Percentiles rank a stretch among this genome's conserved stretches.
Conservation (phyloP, 2,329 filamentous ascomycete species). For the Diaporthe destruens region DNA sequence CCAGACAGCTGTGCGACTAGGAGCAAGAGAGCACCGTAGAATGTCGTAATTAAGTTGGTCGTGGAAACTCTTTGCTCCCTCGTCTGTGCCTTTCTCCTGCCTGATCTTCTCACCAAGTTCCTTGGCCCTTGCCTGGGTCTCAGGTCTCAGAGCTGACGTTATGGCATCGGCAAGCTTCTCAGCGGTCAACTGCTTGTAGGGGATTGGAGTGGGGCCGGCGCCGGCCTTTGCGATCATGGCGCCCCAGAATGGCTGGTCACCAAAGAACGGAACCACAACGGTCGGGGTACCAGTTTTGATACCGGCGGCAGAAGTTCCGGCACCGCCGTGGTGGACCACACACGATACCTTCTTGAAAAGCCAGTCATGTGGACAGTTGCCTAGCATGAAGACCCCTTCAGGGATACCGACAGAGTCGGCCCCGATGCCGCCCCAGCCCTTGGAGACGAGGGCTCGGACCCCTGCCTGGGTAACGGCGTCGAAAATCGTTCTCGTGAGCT, state of each 20-base stretch:
- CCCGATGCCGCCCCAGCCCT: conserved; percentile 89
- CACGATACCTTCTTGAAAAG: conserved; percentile 84
- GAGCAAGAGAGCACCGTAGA: conserved; percentile 78
- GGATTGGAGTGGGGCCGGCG: conserved; percentile 78
- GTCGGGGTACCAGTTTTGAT: conserved; percentile 85
- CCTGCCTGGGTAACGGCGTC: conserved; percentile 76
- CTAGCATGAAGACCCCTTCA: conserved; percentile 83
- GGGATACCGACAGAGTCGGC: conserved; percentile 78
- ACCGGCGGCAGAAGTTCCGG: conserved; percentile 89
- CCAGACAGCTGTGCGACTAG: conserved; percentile 80
- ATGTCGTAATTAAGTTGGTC: conserved; percentile 74
- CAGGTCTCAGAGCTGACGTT: conserved; percentile 68
- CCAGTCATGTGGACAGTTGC: conserved; percentile 91
- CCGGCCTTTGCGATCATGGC: conserved; percentile 79
- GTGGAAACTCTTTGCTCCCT: conserved; percentile 77
- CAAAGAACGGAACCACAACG: conserved; percentile 87
- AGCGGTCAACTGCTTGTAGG: conserved; percentile 74
- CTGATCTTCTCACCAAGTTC: conserved; percentile 74
- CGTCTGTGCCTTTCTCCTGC: conserved; percentile 68
- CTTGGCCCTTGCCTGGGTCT: conserved; percentile 67
- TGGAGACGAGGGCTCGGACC: conserved; percentile 84
- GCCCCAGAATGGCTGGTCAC: conserved; percentile 88
- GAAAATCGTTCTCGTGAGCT: conserved; percentile 78
- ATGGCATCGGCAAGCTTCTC: conserved; percentile 77
- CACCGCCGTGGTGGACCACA: conserved; percentile 89